phyloP scores from a whole-genome alignment of 1,139 yeast species.

The Torulaspora pretoriensis region DNA sequence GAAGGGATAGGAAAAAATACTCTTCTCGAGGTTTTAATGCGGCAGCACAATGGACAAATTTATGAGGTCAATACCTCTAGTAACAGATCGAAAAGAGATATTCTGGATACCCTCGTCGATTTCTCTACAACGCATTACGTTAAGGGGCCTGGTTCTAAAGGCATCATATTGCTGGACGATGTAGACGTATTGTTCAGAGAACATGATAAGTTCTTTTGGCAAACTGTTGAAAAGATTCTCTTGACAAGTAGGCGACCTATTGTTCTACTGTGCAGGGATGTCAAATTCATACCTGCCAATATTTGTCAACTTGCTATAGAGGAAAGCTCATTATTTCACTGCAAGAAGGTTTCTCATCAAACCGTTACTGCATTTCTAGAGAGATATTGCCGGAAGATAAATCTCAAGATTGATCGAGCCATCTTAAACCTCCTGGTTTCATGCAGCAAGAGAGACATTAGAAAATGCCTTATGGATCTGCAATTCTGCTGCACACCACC shows the following conservation, averaged over 20 bases:
- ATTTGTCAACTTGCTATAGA: slow-evolving; percentile 46
- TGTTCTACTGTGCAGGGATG: slow-evolving; percentile 65
- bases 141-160: slow-evolving; percentile 52
- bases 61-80: slow-evolving; percentile 78
- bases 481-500: slow-evolving; percentile 46
- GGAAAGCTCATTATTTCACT: slow-evolving; percentile 41
- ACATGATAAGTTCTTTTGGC: slow-evolving; percentile 76
- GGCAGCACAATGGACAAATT: slow-evolving; percentile 64
- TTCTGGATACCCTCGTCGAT: slow-evolving; percentile 63
- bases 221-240: slow-evolving; percentile 59
- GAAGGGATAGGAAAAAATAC: slow-evolving; percentile 79
- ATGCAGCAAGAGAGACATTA: slow-evolving; percentile 45
- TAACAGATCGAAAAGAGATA: slow-evolving; percentile 67
- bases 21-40: slow-evolving; percentile 63
- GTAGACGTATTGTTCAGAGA: slow-evolving; percentile 78
- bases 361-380: slow-evolving; percentile 34
- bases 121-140: slow-evolving; percentile 82
- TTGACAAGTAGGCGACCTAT: slow-evolving; percentile 73
- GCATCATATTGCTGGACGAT: slow-evolving; percentile 77
- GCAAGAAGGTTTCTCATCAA: slow-evolving; percentile 29
- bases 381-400: slow-evolving; percentile 41
- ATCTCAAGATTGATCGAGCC: slow-evolving; percentile 39
- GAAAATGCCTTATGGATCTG: slow-evolving; percentile 51
- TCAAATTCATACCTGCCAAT: slow-evolving; percentile 50
- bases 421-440: slow-evolving; percentile 40